A percentile compares a stretch with the other conserved stretches of the same genome.
phyloP scores from a whole-genome alignment of 176 grass and related monocot species.

The Calamus simplicifolius region DNA sequence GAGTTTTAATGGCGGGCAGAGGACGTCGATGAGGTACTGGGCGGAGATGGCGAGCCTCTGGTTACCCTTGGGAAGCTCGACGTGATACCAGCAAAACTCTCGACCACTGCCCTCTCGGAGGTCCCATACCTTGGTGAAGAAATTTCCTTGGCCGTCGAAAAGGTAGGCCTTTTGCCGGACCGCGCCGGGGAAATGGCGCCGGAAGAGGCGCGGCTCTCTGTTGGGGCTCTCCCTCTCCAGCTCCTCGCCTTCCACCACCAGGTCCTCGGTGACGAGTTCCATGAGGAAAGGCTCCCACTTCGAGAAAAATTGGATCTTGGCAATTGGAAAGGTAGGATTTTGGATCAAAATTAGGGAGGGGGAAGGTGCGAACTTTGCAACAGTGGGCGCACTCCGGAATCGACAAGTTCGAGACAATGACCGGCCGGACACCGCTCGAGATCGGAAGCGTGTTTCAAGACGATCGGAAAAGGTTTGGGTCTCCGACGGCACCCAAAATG shows the following conservation, averaged over 20 bases:
- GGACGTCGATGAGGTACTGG: no score
- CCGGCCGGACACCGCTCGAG: no score
- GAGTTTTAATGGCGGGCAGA: no score
- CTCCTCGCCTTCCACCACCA: slow-evolving; percentile 2
- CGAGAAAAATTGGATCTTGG: not conserved
- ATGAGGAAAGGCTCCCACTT: not conserved
- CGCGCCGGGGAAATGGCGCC: slow-evolving; percentile 8
- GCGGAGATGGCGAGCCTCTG: no score
- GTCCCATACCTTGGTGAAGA: slow-evolving; percentile 12
- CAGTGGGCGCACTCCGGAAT: no score
- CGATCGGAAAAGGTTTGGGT: no score
- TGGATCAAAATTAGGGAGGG: no score
- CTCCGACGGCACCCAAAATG: no score
- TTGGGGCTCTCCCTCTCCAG: not conserved
- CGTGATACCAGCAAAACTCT: not conserved
- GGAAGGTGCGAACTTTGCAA: no score
- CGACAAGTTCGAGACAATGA: no score
- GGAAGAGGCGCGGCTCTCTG: not conserved
- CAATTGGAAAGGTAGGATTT: not conserved
- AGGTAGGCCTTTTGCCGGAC: slow-evolving; percentile 17
- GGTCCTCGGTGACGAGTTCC: slow-evolving; percentile 1
- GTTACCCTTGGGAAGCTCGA: no score
- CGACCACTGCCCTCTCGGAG: not conserved
- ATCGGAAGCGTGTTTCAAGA: no score
- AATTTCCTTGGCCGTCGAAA: slow-evolving; percentile 5